Evolutionary conservation across 163 green algal species (phyloP), one percentile per base, ranked within the genome.

Genomic region (Coccomyxa subellipsoidea): DNA sequence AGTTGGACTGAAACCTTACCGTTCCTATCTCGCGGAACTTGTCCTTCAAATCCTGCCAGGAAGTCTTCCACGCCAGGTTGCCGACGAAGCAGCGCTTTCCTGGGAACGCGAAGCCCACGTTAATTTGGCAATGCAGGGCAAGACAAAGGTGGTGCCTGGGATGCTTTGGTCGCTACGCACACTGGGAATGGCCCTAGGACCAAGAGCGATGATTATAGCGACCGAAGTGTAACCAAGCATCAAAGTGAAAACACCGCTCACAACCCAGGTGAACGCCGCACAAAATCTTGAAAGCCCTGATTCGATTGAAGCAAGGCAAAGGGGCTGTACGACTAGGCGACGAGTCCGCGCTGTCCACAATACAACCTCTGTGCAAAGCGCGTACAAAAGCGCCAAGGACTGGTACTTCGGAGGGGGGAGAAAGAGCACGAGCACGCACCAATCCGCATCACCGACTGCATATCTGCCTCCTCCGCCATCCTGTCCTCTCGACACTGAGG

Each of bases 11-110:
- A 73, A 35, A 8, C 27, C 91, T 82, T 78, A 95, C 93, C 91
- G 34, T 88, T 85, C 21, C 93, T 39, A 87, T 90, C 80, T 95
- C 88, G 36, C 92, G 84, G 86, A 98, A 98, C 81, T 93, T 91
- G 86, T 98, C 95, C 87, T 84, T 85, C 54, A 88, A 32, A 38
- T 88, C 81, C 53, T 98, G 93, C 94, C 94, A 98, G 38, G 87
- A 92, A 0, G 94, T 98, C 40, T 89, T 88, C 92, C 92, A 99
- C 7, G 93, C 89, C 37, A 99, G 90, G 91, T 99, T 99, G 80
- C 86, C 88, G 4, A 97, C 91, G 83, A 93, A 97, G 88, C 91
- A 96, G 21, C 95, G 87, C 86, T 94, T 93, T 32, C 92, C 94
- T 80, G 75, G 5, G 71, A 38, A 25, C 40, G n/a, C 7, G 32